These are phyloP conservation scores for Solanum hybrid DNA, from an alignment of 305 asterid species.

Conservation along the genomic window DNA sequence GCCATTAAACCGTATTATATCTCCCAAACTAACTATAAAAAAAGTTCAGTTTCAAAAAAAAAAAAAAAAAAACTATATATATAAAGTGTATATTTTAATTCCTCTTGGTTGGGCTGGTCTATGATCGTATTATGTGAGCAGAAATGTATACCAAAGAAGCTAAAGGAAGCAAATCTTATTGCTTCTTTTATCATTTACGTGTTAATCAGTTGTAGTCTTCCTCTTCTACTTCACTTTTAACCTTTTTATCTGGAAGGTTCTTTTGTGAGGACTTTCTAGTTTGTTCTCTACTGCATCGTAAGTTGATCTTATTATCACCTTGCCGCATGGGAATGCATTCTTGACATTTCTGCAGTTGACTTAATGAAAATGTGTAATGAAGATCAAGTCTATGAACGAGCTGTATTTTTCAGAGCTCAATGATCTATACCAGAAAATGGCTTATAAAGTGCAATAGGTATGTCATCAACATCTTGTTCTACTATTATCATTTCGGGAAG, in stretches of 20 bases:
- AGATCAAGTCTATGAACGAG: not conserved
- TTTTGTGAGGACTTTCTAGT: not conserved
- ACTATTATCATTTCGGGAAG: not conserved
- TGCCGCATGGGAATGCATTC: not conserved
- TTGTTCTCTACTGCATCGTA: not conserved
- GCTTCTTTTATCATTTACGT: not conserved
- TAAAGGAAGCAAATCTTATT: not conserved
- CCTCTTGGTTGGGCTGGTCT: not conserved
- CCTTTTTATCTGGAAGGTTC: not conserved
- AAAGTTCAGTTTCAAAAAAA: not conserved
- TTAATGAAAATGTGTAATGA: not conserved
- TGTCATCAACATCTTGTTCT: not conserved
- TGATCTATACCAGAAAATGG: not conserved
- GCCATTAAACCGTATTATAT: not conserved
- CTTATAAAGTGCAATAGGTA: not conserved
- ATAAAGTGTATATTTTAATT: not conserved
- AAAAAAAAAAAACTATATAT: not conserved
- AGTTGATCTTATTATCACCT: not conserved
- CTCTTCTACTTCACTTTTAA: not conserved
- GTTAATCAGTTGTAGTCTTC: not conserved
- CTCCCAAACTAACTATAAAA: not conserved
- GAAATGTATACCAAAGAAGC: not conserved
- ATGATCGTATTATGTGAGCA: not conserved
- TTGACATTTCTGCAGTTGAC: not conserved
- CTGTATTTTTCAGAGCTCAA: not conserved